Base-by-base conservation (phyloP, 495 filamentous ascomycete genomes). In the Hypoxylon subgilvum region DNA sequence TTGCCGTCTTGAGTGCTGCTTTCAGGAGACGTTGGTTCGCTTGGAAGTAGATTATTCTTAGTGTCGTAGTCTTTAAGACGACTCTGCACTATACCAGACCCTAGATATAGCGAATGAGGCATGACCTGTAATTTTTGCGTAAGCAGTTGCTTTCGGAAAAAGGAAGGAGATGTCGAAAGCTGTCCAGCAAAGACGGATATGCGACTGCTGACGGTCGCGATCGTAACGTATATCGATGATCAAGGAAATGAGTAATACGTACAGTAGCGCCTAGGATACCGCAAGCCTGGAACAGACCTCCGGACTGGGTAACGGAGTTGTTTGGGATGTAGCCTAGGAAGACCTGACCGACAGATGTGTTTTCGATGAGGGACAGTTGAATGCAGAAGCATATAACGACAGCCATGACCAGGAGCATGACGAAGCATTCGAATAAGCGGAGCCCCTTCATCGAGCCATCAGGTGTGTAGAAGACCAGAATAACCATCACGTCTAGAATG, bases 341-440 rank as follows among this genome's bases (percentile, higher is more conserved):
- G 6, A 96, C 90, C 39, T 90, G 84, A 1, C 88, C 88, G 14
- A 89, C 76, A 2, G 81, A 80, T 21, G 87, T 86, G 52, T 82
- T 71, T 44, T 82, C 74, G 67, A 96, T 90, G 53, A 90, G 78
- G 3, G 88, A 89, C 17, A 96, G 85, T 68, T 96, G 88, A 53
- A 95, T 88, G 68, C 89, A 91, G 69, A 96, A 96, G 73, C 91
- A 95, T n/a, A 92, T 71, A 12, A 92, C 91, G 0, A 96, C 92
- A 5, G 86, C 90, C 21, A 96, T 69, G 2, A 96, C 92, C 4
- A 96, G 71, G 2, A 78, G 70, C 76, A 88, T 85, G 50, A 96
- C 90, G 60, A 91, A 91, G 61, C 82, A 79, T 72, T 96, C 92
- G 65, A 96, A 96, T 6, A 81, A 62, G 31, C 91, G 82, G 10